Evolutionary conservation across 352 stramenopile genomes (phyloP).

Genomic region (Pythium aquatile): DNA sequence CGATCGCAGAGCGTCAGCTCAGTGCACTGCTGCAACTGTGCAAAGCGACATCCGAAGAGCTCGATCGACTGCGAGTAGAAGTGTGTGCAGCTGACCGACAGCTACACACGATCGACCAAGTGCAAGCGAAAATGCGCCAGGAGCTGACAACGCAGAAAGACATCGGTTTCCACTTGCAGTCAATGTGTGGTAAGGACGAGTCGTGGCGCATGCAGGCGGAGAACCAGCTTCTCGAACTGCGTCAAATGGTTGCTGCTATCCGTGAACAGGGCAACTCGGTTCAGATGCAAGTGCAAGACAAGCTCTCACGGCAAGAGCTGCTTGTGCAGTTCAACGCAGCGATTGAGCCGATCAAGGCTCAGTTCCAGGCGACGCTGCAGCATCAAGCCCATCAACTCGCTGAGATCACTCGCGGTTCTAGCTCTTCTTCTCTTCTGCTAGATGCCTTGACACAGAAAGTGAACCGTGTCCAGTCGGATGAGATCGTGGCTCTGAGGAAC

Average conservation of each 20-base stretch:
- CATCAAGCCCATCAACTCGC: conserved; percentile 76
- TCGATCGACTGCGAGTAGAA: conserved; percentile 67
- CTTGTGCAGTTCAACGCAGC: conserved; percentile 80
- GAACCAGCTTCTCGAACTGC: conserved; percentile 76
- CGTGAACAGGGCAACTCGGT: conserved; percentile 69
- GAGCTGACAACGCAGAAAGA: conserved; percentile 83
- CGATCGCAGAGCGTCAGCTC: conserved; percentile 76
- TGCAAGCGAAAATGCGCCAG: conserved; percentile 72
- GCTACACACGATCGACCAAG: conserved; percentile 73
- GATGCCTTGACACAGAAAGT: conserved; percentile 66
- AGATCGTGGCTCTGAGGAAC: conserved; percentile 47
- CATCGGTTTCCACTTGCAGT: conserved; percentile 78
- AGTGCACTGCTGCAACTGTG: conserved; percentile 69
- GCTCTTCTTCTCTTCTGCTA: conserved; percentile 55
- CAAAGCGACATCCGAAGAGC: conserved; percentile 71
- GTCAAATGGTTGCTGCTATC: conserved; percentile 65
- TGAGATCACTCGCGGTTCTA: conserved; percentile 57
- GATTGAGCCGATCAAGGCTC: conserved; percentile 77
- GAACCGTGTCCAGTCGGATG: conserved; percentile 51
- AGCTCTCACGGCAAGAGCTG: conserved; percentile 68
- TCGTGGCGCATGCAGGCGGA: conserved; percentile 84
- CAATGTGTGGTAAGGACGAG: conserved; percentile 82
- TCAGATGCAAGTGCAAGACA: conserved; percentile 65
- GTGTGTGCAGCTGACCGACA: conserved; percentile 70
- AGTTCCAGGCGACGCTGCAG: conserved; percentile 69